Base-by-base conservation (phyloP, 1,284 basidiomycete species). In the Sutorius eximius region DNA sequence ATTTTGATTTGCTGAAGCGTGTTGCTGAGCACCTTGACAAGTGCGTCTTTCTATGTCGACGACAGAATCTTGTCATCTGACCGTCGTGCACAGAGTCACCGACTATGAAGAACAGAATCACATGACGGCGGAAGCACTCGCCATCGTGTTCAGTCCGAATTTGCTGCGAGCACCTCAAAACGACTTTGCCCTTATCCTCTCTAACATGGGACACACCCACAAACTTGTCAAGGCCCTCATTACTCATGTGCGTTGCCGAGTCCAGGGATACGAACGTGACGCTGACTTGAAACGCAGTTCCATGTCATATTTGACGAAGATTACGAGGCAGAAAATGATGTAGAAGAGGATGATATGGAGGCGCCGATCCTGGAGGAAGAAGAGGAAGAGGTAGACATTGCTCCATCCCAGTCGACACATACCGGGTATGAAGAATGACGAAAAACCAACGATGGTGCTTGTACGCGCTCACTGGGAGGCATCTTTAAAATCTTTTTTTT, bases 101-200 rank as follows among this genome's bases (percentile, higher is more conserved):
- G 91, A 93, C 63, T 90, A 81, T 67, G 91, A 93, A 66, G 88
- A 91, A 55, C 80, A 85, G 46, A 93, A 93, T 62, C 88, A 93
- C 58, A 93, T 93, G 91, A 90, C 87, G 2, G 84, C 89, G 0
- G 86, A 90, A 60, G 86, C 87, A 7, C 76, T 93, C 4, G 86
- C 91, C 0, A 91, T 91, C 45, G 88, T 92, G 22, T 91, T 92
- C 70, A 89, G 88, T 57, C 90, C 89, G 2, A 91, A 90, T 62
- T 71, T 93, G 51, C 69, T 86, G 49, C 82, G 84, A 33, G 83
- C 84, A 2, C 86, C 84, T 15, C 82, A 84, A 63, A 87, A 88
- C 59, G 86, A 90, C 62, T 85, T 90, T 68, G 81, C 79, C 11
- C 76, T 86, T 68, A 85, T 89, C 62, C 78, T 93, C 61, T 79